phyloP scores from a whole-genome alignment of 2,329 filamentous ascomycete genomes.

The Aspergillus pseudoglaucus region DNA sequence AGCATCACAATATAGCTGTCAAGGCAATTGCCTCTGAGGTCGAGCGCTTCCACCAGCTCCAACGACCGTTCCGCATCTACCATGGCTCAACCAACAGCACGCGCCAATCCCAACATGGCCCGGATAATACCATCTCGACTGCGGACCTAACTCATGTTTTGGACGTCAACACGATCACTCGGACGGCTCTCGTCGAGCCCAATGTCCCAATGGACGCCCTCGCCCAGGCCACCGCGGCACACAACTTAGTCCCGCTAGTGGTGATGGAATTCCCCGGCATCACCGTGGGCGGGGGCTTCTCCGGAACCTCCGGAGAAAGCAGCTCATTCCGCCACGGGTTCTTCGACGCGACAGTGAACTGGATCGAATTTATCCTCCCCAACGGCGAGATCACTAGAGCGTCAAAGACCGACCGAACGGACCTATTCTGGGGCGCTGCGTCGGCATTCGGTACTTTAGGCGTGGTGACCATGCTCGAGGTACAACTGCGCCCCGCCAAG shows the following conservation, averaged over 20 bases:
- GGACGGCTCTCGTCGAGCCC: constrained; percentile 60
- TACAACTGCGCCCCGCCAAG: constrained; percentile 50
- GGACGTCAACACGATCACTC: constrained; percentile 46
- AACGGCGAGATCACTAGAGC: constrained; percentile 51
- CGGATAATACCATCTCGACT: constrained; percentile 57
- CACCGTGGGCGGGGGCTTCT: constrained; percentile 61
- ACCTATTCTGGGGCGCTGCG: constrained; percentile 55
- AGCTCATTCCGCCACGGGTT: constrained; percentile 60
- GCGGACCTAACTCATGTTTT: constrained; percentile 59
- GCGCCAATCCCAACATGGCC: constrained; percentile 45
- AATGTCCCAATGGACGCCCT: constrained; percentile 64
- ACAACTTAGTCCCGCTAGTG: constrained; percentile 56
- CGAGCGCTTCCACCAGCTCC: constrained; percentile 40
- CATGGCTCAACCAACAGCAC: constrained; percentile 75
- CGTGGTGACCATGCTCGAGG: constrained; percentile 55
- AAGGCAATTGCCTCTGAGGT: constrained; percentile 11
- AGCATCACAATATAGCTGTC: constrained; percentile 11
- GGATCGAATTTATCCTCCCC: constrained; percentile 57
- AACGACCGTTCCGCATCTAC: constrained; percentile 64
- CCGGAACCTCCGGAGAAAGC: constrained; percentile 61
- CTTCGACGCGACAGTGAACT: constrained; percentile 58
- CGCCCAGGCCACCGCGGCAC: constrained; percentile 49
- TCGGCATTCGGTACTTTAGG: constrained; percentile 57
- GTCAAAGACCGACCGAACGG: constrained; percentile 41
- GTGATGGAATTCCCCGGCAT: constrained; percentile 69